Evolutionary conservation across 2,329 filamentous ascomycete species (phyloP).

Genomic region (Cladosporium velox): DNA sequence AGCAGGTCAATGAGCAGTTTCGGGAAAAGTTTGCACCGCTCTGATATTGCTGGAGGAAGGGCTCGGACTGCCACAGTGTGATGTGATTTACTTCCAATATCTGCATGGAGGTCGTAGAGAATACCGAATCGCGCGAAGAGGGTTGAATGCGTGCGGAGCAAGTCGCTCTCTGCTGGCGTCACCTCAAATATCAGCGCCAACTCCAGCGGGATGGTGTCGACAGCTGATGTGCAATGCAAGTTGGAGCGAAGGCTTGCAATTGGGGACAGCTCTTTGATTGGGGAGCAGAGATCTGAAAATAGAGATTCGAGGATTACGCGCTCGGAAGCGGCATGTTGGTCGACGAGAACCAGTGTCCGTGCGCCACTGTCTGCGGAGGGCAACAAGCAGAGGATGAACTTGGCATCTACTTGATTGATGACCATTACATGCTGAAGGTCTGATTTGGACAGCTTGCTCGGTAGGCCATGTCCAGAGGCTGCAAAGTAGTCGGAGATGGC

Average conservation of each 20-base stretch:
- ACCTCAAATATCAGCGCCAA: conserved; percentile 67
- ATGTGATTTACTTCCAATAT: background rate
- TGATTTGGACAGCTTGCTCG: conserved; percentile 11
- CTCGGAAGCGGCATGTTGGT: conserved; percentile 96
- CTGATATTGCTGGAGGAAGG: conserved; percentile 71
- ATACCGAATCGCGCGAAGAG: conserved; percentile 78
- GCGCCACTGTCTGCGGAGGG: conserved; percentile 26
- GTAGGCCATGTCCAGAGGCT: background rate
- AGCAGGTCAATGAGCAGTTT: conserved; percentile 72
- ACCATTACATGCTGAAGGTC: conserved; percentile 62
- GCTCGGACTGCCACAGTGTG: conserved; percentile 48
- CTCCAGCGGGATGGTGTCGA: conserved; percentile 41
- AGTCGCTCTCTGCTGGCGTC: conserved; percentile 57
- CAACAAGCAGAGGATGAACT: conserved; percentile 78
- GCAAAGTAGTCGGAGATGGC: background rate
- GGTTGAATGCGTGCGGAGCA: conserved; percentile 57
- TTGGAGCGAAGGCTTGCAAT: conserved; percentile 8
- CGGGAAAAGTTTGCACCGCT: conserved; percentile 74
- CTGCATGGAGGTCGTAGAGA: conserved; percentile 55
- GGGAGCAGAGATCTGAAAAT: conserved; percentile 58
- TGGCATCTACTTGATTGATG: conserved; percentile 81
- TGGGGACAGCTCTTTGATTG: conserved; percentile 21
- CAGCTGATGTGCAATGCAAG: conserved; percentile 25
- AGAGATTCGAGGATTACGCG: conserved; percentile 76
- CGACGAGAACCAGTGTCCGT: conserved; percentile 69